These are phyloP conservation scores for Metschnikowia noctiluminum DNA, from an alignment of 805 yeast genomes.

Conservation along the genomic window DNA sequence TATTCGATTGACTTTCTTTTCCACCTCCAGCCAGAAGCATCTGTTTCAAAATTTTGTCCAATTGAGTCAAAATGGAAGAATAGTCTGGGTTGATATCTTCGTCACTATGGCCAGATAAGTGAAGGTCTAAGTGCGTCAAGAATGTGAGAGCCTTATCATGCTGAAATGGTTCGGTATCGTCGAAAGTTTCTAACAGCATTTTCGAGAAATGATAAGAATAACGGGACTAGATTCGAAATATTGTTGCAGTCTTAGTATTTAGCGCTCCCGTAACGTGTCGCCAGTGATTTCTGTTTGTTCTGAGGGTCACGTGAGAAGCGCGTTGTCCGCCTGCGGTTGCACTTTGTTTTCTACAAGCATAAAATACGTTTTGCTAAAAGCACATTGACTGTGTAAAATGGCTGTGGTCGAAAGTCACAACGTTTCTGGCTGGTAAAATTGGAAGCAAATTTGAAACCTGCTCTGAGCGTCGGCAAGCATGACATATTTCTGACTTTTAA, in stretches of 20 bases:
- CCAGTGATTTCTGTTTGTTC: background rate
- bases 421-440: no score
- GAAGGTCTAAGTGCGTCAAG: slow-evolving; percentile 21
- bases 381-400: no score
- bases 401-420: no score
- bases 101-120: slow-evolving; percentile 9
- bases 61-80: slow-evolving; percentile 19
- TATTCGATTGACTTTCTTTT: background rate
- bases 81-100: slow-evolving; percentile 14
- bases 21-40: slow-evolving; percentile 2
- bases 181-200: background rate
- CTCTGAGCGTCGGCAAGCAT: no score
- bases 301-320: background rate
- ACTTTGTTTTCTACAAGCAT: no score
- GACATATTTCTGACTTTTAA: no score
- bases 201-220: background rate
- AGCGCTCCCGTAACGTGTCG: background rate
- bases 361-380: no score
- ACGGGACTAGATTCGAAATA: background rate
- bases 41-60: slow-evolving; percentile 24
- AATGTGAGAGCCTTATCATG: slow-evolving; percentile 20
- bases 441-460: no score
- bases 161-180: slow-evolving; percentile 10
- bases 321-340: background rate
- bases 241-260: background rate